Base-by-base conservation (phyloP, 1,284 basidiomycete genomes). In the Acaromyces ingoldii region DNA sequence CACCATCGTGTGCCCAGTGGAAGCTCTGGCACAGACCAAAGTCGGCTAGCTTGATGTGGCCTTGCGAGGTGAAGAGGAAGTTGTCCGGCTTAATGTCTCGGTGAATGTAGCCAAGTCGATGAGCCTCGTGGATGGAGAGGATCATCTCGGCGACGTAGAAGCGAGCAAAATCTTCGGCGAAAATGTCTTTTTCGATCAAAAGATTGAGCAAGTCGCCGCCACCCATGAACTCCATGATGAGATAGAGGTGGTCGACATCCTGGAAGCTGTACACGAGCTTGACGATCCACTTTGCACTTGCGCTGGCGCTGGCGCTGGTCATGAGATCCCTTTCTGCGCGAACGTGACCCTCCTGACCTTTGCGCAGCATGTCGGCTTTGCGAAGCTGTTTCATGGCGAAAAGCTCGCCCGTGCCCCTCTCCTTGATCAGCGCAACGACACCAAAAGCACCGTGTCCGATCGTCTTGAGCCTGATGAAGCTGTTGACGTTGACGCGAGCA, bases 81-180 rank as follows among this genome's bases (percentile, higher is more conserved):
- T 96, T 96, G 85, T 92, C 79, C 59, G 90, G 90, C 78, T 93
- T 93, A 78, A 96, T 93, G 79, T 97, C 92, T 50, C 92, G 84
- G 79, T 96, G 92, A 67, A 96, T 95, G 79, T 93, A 97, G 2
- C 92, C 92, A 63, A 90, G 85, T 71, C 85, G 85, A 78, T 97
- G 93, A 71, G 90, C 92, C 63, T 88, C 86, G 76, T 93, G 87
- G 60, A 97, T 87, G 13, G 90, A 89, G n/a, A 97, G 83, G 53
- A 97, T 82, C 92, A 97, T 97, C 86, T 96, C 92, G 54, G 91
- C 89, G 50, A 93, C 82, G 79, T 97, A 97, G 80, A 97, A 96
- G 58, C 85, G 82, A 42, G 92, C 88, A 79, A 95, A 92, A 61
- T 86, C 82, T 80, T 97, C 93, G 56, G 89, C 85, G 71, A 97